These are phyloP conservation scores for Ogataea chonburiensis DNA, from an alignment of 805 yeast species.

Conservation along the genomic window DNA sequence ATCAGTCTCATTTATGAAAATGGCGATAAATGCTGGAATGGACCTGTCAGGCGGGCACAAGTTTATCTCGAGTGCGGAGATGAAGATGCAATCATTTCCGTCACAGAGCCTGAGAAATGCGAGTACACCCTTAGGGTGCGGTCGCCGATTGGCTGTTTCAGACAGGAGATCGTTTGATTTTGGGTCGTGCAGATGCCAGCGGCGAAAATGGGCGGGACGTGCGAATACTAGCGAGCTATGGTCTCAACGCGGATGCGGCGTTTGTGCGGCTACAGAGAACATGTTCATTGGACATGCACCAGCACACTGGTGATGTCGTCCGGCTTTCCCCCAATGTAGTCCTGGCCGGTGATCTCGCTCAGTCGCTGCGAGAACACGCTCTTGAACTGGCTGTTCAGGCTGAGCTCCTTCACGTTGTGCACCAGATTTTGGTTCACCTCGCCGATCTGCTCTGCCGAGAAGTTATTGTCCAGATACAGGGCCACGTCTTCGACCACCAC, in stretches of 20 bases:
- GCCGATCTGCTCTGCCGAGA: constrained; percentile 41
- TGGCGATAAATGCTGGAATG: constrained; percentile 93
- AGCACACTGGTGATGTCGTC: constrained; percentile 89
- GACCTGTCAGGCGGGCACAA: constrained; percentile 74
- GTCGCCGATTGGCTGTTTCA: constrained; percentile 47
- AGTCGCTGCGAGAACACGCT: constrained; percentile 85
- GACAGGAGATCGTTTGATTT: constrained; percentile 4
- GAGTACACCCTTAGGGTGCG: constrained; percentile 57
- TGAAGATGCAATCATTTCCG: constrained; percentile 52
- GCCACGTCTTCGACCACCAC: constrained; percentile 71
- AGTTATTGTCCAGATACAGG: constrained; percentile 57
- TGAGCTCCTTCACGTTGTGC: constrained; percentile 60
- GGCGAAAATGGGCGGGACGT: no score
- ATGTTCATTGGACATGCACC: constrained; percentile 54
- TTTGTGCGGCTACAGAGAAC: no score
- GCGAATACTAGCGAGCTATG: no score
- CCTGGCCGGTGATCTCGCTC: constrained; percentile 60
- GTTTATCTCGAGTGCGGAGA: constrained; percentile 69
- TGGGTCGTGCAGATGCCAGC: no score
- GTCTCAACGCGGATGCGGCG: no score
- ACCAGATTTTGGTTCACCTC: constrained; percentile 58
- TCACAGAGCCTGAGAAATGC: constrained; percentile 88
- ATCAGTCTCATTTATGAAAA: constrained; percentile 39
- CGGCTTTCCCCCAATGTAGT: constrained; percentile 87
- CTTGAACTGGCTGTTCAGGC: constrained; percentile 71